Evolutionary conservation across 257 asterid genomes (phyloP).

Genomic region (Solanum ossicruentum): DNA sequence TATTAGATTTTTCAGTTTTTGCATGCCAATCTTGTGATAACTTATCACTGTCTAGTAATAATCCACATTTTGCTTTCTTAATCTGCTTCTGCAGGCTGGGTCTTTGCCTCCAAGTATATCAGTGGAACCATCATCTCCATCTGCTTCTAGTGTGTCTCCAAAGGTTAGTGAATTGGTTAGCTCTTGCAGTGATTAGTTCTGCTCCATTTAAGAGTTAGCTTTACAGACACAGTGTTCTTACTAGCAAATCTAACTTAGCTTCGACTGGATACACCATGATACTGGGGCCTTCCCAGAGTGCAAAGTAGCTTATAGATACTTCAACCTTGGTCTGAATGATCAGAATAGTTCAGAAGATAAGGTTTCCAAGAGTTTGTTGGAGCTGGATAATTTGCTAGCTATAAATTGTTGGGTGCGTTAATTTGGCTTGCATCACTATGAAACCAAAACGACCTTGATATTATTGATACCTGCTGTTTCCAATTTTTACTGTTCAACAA

Average conservation of each 20-base stretch:
- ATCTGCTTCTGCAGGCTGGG: slow-evolving; percentile 29
- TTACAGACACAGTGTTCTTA: neutral
- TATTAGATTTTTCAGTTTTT: neutral
- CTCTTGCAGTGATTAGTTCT: neutral
- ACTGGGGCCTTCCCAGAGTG: neutral
- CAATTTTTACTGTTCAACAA: neutral
- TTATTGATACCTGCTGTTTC: neutral
- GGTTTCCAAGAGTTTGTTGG: neutral
- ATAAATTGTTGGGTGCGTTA: neutral
- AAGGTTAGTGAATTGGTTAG: slow-evolving; percentile 18
- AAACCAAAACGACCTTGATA: neutral
- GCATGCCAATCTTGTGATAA: neutral
- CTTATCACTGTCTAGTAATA: neutral
- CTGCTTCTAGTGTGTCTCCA: slow-evolving; percentile 28
- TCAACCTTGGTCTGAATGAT: neutral
- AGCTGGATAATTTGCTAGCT: neutral
- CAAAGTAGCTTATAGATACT: neutral
- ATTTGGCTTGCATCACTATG: neutral
- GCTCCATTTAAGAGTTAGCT: neutral
- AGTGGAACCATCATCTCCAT: slow-evolving; percentile 47
- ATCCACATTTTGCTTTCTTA: neutral
- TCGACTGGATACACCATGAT: neutral
- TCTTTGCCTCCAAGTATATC: slow-evolving; percentile 39
- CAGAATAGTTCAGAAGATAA: neutral
- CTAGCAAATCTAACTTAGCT: neutral